phyloP scores from a whole-genome alignment of 2,329 filamentous ascomycete species.

The Chaetomium globosum region DNA sequence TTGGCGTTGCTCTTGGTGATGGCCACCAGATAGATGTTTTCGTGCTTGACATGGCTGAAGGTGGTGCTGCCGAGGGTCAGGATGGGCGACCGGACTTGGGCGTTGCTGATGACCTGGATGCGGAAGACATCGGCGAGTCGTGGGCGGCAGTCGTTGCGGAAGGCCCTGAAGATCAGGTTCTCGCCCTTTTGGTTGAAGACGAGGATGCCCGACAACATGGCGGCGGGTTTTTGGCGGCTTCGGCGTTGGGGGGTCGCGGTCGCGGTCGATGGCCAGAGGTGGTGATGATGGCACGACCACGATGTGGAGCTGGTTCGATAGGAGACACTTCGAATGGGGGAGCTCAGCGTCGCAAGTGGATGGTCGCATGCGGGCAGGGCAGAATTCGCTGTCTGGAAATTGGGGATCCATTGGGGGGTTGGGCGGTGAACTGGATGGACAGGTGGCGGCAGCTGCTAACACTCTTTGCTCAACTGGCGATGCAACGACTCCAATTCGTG shows the following conservation, averaged over 20 bases:
- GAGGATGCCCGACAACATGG: conserved; percentile 93
- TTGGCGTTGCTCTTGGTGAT: conserved; percentile 99
- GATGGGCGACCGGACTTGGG: conserved; percentile 95
- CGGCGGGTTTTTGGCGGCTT: conserved; percentile 5
- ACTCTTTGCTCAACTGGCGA: neutral
- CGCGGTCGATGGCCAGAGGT: neutral
- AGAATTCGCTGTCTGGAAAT: conserved; percentile 16
- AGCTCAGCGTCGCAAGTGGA: neutral
- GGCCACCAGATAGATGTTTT: conserved; percentile 97
- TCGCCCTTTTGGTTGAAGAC: conserved; percentile 99
- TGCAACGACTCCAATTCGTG: neutral
- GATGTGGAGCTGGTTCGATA: neutral
- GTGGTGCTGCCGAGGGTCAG: conserved; percentile 96
- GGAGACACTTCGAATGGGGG: neutral
- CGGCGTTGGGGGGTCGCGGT: neutral
- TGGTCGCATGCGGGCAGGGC: neutral
- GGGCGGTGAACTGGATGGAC: conserved; percentile 9
- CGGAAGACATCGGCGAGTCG: conserved; percentile 98
- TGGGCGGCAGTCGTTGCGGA: conserved; percentile 96
- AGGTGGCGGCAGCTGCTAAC: conserved; percentile 1
- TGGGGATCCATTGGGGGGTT: neutral
- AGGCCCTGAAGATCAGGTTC: conserved; percentile 98
- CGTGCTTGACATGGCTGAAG: conserved; percentile 99
- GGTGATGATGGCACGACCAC: neutral
- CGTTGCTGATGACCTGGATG: conserved; percentile 98